Evolutionary conservation across 2,329 filamentous ascomycete species (phyloP).

Genomic region (Sclerotinia subarctica): DNA sequence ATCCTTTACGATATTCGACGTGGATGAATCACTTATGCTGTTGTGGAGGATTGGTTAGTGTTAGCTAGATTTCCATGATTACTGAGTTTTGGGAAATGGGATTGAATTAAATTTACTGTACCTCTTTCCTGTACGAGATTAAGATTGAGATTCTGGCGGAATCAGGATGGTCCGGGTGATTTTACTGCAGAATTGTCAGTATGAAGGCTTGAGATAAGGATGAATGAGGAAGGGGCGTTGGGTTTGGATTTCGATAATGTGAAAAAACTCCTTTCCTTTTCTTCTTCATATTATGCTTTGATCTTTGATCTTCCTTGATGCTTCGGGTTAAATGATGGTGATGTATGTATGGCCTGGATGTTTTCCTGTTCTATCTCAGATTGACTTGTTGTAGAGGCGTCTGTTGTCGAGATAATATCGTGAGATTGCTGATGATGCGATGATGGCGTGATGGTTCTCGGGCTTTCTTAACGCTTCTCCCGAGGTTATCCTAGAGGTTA

Average conservation of each 20-base stretch:
- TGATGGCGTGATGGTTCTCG: background rate
- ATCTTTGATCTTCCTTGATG: background rate
- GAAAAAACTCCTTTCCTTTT: background rate
- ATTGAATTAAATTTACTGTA: background rate
- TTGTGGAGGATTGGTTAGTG: background rate
- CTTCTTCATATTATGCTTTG: background rate
- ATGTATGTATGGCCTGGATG: too few species aligned
- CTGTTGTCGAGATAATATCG: background rate
- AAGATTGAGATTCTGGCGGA: too few species aligned
- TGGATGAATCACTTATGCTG: background rate
- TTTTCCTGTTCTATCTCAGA: background rate
- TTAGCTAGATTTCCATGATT: too few species aligned
- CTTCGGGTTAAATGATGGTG: background rate
- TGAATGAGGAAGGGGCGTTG: background rate
- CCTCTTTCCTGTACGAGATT: background rate
- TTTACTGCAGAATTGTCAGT: background rate
- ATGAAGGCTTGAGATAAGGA: background rate
- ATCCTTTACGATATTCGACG: too few species aligned
- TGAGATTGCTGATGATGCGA: background rate
- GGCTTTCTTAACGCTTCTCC: conserved; percentile 2
- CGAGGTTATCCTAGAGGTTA: background rate
- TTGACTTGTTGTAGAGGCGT: background rate
- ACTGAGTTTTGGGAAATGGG: background rate
- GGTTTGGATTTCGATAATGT: background rate
- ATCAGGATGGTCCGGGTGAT: background rate